Base-by-base conservation (phyloP, 2,329 filamentous ascomycete species). In the Ceratocystis eucalypticola region DNA sequence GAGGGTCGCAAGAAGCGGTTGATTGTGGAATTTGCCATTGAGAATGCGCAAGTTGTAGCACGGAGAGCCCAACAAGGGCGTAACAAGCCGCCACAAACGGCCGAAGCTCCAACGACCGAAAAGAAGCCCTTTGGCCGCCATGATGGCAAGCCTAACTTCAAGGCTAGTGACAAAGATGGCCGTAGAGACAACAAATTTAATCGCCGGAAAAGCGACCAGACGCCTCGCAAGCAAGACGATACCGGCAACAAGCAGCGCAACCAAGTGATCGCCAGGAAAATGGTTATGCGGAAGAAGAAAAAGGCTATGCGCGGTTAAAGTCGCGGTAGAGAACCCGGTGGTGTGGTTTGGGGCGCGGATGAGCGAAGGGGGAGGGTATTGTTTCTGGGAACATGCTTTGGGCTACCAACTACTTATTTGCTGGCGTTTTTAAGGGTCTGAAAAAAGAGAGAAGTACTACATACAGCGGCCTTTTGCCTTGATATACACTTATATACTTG, bases 21-120 rank as follows among this genome's bases (percentile, higher is more conserved):
- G 64, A 91, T 99, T 73, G 93, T 93, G 46, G 95, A 99, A 75
- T 99, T 99, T 74, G 91, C 94, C 22, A 96, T 99, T 74, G 94
- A 99, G 77, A 99, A 99, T 72, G 92, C 91, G 0, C 92, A 96
- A 72, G 94, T 99, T 0, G 88, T 99, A n/a, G 83, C 87, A 70
- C 82, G 94, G 69, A 83, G 95, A 44, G 67, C 67, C 17, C 45
- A 48, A 7, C 67, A 68, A 53, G 28, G 59, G 30, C 67, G 67
- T 28, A 65, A 68, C 55, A 46, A 53, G 28, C 12, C 53, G 10
- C 10, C 17, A n/a, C 53, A 57, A 30, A 57, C n/a, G 28, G 53
- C 12, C 4, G 53, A 57, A n/a, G 28, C 22, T 57, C 53, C 53
- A 17, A 22, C 17, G 22, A 6, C 53, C 25, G 46, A 33, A 55